phyloP scores from a whole-genome alignment of 2,329 filamentous ascomycete genomes.

The Cyanodermella asteris region DNA sequence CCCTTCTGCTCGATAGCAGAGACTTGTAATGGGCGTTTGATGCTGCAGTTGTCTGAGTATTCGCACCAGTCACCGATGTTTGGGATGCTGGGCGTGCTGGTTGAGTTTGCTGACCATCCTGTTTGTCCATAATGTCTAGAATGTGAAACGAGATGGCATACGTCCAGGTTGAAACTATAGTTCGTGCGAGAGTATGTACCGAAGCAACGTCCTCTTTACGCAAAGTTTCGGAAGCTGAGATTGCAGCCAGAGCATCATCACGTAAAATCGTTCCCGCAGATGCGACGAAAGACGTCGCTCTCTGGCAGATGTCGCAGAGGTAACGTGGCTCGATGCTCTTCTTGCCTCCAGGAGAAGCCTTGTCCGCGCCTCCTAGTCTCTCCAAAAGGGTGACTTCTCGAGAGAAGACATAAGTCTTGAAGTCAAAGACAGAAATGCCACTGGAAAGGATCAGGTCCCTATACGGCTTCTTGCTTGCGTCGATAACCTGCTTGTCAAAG shows the following conservation, averaged over 20 bases:
- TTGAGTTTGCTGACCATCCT: too few relatives aligned
- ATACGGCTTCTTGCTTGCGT: constrained; percentile 52
- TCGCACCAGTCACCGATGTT: too few relatives aligned
- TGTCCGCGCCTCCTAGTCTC: constrained; percentile 30
- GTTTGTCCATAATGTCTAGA: too few relatives aligned
- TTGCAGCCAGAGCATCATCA: constrained; percentile 36
- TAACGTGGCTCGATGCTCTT: constrained; percentile 56
- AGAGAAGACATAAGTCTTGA: constrained; percentile 80
- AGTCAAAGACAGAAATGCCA: constrained; percentile 90
- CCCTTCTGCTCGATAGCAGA: too few relatives aligned
- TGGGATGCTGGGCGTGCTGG: too few relatives aligned
- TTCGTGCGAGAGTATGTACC: too few relatives aligned
- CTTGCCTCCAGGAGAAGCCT: constrained; percentile 14
- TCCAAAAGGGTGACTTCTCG: constrained; percentile 67
- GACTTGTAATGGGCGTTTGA: too few relatives aligned
- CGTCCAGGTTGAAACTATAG: constrained; percentile 25
- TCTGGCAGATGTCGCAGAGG: constrained; percentile 60
- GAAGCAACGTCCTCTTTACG: too few relatives aligned
- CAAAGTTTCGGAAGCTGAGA: constrained; percentile 21
- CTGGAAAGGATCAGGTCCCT: constrained; percentile 81
- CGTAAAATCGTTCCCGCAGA: constrained; percentile 60
- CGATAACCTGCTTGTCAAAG: too few relatives aligned
- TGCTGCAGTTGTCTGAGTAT: too few relatives aligned
- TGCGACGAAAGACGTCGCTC: constrained; percentile 66
- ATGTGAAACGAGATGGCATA: too few relatives aligned